Base-by-base conservation (phyloP, 495 filamentous ascomycete genomes). In the Lophiotrema nucula region DNA sequence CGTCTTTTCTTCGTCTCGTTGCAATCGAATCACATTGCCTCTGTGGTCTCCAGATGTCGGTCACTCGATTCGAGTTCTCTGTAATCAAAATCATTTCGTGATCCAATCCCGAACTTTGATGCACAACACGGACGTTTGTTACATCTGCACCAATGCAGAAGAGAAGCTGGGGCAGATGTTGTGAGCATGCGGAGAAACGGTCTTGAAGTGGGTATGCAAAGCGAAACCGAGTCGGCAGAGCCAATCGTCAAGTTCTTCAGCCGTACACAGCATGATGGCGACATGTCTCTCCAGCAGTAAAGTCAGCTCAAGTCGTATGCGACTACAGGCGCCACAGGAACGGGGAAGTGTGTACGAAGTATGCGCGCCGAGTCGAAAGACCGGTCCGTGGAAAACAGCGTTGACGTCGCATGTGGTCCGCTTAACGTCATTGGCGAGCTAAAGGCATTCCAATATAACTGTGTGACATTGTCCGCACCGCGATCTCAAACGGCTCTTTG, bases 221-320 rank as follows among this genome's bases (percentile, higher is more conserved):
- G 31, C 31, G 31, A 35, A 35, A n/a, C 31, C 31, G 15, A 15
- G 15, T 35, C 31, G 8, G 8, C 31, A 35, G 8, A 15, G 8
- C 31, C 31, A 35, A 35, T 35, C 31, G 31, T 35, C 31, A 8
- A 35, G 31, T 8, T 35, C 31, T 35, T 8, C 31, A 35, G 31
- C 8, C 22, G 19, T 33, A 35, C 4, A 44, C 19, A 10, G 10
- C 19, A 44, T 19, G 41, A 44, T 10, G 31, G 22, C 23, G 33
- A 38, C 27, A 51, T 37, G 47, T 37, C 28, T 39, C 28, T 37
- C 33, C 33, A 39, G 47, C 33, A 38, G 16, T 19, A 38, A 21
- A 8, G 11, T 22, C 15, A 39, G 47, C 46, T 26, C 21, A 38
- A 13, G 23, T 37, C 10, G 45, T 28, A 47, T 47, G 3, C 18